Evolutionary conservation across 257 asterid genomes (phyloP).

Genomic region (Cinchona pubescens): DNA sequence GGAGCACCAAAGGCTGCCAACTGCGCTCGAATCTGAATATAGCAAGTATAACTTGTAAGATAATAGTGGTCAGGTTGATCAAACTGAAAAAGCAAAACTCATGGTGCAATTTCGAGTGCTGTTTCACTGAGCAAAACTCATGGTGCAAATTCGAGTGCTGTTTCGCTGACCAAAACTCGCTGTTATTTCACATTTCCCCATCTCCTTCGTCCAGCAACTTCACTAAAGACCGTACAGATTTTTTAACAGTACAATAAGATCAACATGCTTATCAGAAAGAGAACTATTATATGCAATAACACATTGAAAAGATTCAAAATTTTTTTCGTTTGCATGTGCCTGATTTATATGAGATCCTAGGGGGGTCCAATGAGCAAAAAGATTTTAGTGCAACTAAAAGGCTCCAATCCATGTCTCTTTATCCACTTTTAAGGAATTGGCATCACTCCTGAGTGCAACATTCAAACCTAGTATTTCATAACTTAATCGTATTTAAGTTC

Average conservation of each 20-base stretch:
- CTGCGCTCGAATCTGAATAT: constrained; percentile 72
- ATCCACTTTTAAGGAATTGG: background rate
- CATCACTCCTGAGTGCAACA: background rate
- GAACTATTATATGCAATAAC: background rate
- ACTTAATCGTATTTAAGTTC: background rate
- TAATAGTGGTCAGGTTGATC: constrained; percentile 3
- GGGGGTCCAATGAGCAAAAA: background rate
- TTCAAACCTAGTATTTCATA: background rate
- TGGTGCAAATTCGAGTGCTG: too few species aligned
- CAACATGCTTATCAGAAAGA: too few species aligned
- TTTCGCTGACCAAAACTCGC: too few species aligned
- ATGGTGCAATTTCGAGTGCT: background rate
- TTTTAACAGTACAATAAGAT: background rate
- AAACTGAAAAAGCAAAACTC: background rate
- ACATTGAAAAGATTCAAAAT: background rate
- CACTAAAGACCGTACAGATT: background rate
- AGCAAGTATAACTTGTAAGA: constrained; percentile 7
- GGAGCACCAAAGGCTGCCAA: constrained; percentile 85
- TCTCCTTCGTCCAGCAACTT: constrained; percentile 5
- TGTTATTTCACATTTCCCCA: background rate
- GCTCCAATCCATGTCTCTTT: background rate
- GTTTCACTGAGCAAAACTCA: too few species aligned
- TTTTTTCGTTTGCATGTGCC: background rate
- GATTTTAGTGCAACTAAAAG: background rate
- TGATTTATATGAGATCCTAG: background rate